Percentiles rank a stretch among this genome's conserved stretches.
Evolutionary conservation across 768 basidiomycete species (phyloP).

Genomic region (Heimioporus sp.): DNA sequence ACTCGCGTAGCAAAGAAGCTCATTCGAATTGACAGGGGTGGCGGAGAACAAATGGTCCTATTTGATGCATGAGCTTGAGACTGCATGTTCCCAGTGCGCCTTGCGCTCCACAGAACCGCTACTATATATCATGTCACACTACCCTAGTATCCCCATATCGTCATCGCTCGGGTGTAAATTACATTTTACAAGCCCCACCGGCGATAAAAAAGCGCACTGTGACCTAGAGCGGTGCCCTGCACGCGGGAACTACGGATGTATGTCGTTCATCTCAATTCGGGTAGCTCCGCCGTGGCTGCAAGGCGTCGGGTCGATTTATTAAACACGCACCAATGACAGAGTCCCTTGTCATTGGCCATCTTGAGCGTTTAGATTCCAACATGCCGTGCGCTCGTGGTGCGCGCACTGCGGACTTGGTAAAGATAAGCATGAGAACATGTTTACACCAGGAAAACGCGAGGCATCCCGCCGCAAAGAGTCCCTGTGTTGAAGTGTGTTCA

Average conservation of each 20-base stretch:
- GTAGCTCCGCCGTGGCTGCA: background rate
- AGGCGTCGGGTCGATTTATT: too few species aligned
- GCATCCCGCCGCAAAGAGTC: too few species aligned
- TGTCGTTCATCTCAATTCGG: background rate
- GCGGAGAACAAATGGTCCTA: constrained; percentile 71
- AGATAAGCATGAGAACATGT: too few species aligned
- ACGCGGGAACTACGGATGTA: background rate
- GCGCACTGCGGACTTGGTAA: too few species aligned
- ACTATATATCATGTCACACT: too few species aligned
- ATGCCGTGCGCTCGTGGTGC: too few species aligned
- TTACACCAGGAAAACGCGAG: too few species aligned
- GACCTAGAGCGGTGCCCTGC: background rate
- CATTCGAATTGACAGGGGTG: constrained; percentile 72
- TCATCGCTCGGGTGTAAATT: background rate
- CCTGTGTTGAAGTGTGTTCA: too few species aligned
- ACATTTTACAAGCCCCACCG: background rate
- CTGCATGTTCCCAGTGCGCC: background rate
- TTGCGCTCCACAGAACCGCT: background rate
- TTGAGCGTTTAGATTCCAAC: too few species aligned
- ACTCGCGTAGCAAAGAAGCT: constrained; percentile 80
- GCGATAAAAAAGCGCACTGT: background rate
- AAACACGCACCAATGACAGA: too few species aligned
- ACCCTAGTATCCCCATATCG: too few species aligned
- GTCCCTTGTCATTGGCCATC: too few species aligned
- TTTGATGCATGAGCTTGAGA: constrained; percentile 47